Percentiles rank a stretch among this genome's conserved stretches.
These are phyloP conservation scores for Erythrophleum ivorense DNA, from an alignment of 331 rosid genomes.

Conservation along the genomic window DNA sequence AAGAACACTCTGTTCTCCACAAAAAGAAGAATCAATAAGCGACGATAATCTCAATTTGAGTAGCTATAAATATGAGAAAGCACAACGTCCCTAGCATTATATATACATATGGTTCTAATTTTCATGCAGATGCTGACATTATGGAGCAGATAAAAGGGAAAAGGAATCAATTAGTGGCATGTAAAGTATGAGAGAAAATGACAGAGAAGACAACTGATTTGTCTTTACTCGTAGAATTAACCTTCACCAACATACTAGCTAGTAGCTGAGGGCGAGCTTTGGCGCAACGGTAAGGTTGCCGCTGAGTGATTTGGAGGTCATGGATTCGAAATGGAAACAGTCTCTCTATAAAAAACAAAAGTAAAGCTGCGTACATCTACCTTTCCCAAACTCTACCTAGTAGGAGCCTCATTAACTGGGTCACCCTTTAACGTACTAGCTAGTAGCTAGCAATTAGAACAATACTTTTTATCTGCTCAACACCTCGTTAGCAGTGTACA, in stretches of 20 bases:
- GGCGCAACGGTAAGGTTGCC: no score
- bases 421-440: no score
- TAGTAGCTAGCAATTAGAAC: slow-evolving; percentile 32
- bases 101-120: slow-evolving; percentile 34
- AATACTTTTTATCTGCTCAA: slow-evolving; percentile 38
- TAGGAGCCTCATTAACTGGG: no score
- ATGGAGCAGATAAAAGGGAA: slow-evolving; percentile 29
- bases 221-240: slow-evolving; percentile 50
- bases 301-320: no score
- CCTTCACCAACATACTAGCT: neutral
- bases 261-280: no score
- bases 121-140: slow-evolving; percentile 58
- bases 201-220: slow-evolving; percentile 47
- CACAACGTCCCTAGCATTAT: slow-evolving; percentile 26
- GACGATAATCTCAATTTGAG: slow-evolving; percentile 49
- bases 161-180: slow-evolving; percentile 47
- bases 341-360: no score
- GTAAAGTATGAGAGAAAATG: slow-evolving; percentile 46
- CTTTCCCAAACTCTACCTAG: no score
- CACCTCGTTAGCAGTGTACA: slow-evolving; percentile 45
- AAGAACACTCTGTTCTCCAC: slow-evolving; percentile 23
- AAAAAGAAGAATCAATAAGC: neutral
- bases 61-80: slow-evolving; percentile 37
- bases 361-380: no score
- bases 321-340: no score